Conservation (phyloP, 495 filamentous ascomycete genomes). For the Neurospora sp. region DNA sequence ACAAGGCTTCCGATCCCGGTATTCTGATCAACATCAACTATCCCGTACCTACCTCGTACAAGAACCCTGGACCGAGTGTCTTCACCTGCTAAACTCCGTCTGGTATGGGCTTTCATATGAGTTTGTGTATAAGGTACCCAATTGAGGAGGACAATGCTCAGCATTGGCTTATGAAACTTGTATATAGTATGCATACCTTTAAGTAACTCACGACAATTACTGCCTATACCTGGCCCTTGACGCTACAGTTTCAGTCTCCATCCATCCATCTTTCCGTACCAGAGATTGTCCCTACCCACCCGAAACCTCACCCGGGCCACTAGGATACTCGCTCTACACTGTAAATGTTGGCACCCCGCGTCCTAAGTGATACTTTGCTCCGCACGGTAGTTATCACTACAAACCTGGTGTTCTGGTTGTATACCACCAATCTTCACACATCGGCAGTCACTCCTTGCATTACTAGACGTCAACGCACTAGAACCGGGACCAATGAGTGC, state of each 20-base stretch:
- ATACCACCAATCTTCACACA: neutral
- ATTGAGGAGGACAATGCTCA: neutral
- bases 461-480: neutral
- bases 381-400: neutral
- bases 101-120: slow-evolving; percentile 17
- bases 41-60: slow-evolving; percentile 32
- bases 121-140: neutral
- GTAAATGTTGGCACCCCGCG: neutral
- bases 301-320: neutral
- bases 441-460: neutral
- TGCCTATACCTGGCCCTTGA: neutral
- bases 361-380: neutral
- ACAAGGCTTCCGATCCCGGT: slow-evolving; percentile 30
- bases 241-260: neutral
- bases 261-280: neutral
- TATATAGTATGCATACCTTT: neutral
- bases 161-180: neutral
- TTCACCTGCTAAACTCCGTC: slow-evolving; percentile 19
- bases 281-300: neutral
- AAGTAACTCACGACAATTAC: neutral
- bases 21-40: slow-evolving; percentile 37
- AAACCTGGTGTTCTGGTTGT: neutral
- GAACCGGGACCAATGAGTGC: neutral
- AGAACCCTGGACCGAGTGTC: slow-evolving; percentile 33
- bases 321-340: neutral